Base-by-base conservation (phyloP, 208 protist species). In the Leishmania mexicana region DNA sequence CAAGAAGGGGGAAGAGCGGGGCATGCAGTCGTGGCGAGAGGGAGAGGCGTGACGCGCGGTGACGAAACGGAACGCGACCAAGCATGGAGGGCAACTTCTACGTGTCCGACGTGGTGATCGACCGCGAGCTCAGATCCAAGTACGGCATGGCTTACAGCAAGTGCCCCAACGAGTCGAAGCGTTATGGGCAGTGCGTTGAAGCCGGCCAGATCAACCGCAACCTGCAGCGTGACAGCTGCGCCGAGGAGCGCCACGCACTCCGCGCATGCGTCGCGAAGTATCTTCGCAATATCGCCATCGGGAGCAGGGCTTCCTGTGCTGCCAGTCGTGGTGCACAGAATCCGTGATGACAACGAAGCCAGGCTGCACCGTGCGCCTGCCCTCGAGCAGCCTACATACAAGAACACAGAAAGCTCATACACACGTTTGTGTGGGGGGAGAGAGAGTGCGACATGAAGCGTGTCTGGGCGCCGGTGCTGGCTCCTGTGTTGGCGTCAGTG, bases 61-160 rank as follows among this genome's bases (percentile, higher is more conserved):
- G 11, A 62, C n/a, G 57, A n/a, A 72, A 10, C 17, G 10, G 49
- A 47, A n/a, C 19, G 40, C 15, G 15, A 7, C 67, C 42, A 21
- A 74, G 45, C 42, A 97, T 96, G 92, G 92, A 97, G 79, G 92
- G 94, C 74, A 97, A 97, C 81, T 96, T 97, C 76, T 97, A 96
- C 84, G 80, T 97, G 21, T 94, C 93, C 0, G 88, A 95, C 72
- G 82, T 84, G 6, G 92, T 97, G 35, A 88, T 97, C 53, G 83
- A 90, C 74, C 87, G 87, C 24, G 86, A 89, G 68, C 60, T 95
- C 35, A 83, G 81, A 24, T 93, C 90, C 19, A 87, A 92, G 64
- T 94, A 93, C 75, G 90, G 92, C 58, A 80, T 80, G 45, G 87
- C 88, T 38, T 96, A 93, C 77, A 35, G 67, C 6, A 80, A 92